Conservation (phyloP, 1,284 basidiomycete genomes). For the Cutaneotrichosporon cavernicola region DNA sequence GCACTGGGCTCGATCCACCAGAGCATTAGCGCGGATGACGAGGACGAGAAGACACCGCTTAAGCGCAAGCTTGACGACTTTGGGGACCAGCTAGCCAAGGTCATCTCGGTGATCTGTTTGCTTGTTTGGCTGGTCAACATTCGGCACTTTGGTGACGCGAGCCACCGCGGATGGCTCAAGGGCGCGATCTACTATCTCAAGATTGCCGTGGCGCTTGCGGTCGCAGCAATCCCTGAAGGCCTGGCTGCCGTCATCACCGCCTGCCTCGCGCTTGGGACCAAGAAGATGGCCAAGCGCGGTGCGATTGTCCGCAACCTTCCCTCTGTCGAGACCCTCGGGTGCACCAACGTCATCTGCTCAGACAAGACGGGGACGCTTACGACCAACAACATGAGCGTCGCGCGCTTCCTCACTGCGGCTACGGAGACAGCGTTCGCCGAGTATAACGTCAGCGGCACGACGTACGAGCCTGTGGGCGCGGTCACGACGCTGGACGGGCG, state of each 20-base stretch:
- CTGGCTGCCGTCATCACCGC: constrained; percentile 94
- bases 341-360: constrained; percentile 94
- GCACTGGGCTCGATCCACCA: constrained; percentile 94
- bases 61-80: constrained; percentile 96
- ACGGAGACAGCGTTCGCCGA: constrained; percentile 60
- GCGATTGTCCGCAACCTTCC: constrained; percentile 93
- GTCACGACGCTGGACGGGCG: constrained; percentile 68
- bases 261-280: constrained; percentile 90
- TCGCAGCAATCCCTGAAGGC: constrained; percentile 94
- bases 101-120: constrained; percentile 90
- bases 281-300: constrained; percentile 97
- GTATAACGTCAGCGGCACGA: constrained; percentile 81
- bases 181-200: constrained; percentile 97
- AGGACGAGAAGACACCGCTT: constrained; percentile 85
- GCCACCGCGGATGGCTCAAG: constrained; percentile 81
- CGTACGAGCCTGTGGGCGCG: constrained; percentile 77
- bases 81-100: constrained; percentile 91
- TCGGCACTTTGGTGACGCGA: constrained; percentile 87
- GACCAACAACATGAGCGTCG: constrained; percentile 94
- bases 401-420: constrained; percentile 71
- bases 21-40: constrained; percentile 62
- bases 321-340: constrained; percentile 93
- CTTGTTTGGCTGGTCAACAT: constrained; percentile 95
- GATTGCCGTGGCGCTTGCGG: constrained; percentile 92
- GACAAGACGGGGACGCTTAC: constrained; percentile 96